phyloP scores from a whole-genome alignment of 768 basidiomycete genomes.

The Leccinum subgranulosum region DNA sequence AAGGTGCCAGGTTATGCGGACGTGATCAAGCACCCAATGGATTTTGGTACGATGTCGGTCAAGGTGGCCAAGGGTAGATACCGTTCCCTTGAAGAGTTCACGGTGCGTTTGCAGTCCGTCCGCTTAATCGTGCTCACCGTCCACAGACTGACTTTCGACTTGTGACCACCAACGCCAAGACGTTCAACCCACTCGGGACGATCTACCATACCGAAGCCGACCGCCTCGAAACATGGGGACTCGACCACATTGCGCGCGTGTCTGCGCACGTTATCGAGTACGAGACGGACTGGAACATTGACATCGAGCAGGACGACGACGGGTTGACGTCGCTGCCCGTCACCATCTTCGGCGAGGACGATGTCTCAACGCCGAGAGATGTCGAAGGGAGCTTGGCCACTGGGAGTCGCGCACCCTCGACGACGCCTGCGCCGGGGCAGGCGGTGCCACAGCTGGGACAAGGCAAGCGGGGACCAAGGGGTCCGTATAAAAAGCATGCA shows the following conservation, averaged over 20 bases:
- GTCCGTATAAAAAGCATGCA: conserved; percentile 51
- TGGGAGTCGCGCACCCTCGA: conserved; percentile 45
- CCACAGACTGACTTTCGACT: conserved; percentile 64
- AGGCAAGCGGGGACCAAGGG: conserved; percentile 45
- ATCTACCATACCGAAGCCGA: conserved; percentile 77
- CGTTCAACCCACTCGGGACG: conserved; percentile 70
- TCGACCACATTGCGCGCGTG: conserved; percentile 72
- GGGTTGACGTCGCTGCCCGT: conserved; percentile 21
- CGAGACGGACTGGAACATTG: conserved; percentile 83
- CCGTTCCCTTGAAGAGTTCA: conserved; percentile 75
- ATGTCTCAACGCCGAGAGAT: conserved; percentile 42
- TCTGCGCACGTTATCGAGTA: conserved; percentile 74
- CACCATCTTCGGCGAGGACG: conserved; percentile 35
- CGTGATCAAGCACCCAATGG: conserved; percentile 85
- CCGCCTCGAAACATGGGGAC: conserved; percentile 62
- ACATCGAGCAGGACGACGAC: conserved; percentile 63
- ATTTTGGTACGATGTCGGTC: conserved; percentile 79
- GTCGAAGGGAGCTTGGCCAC: conserved; percentile 41
- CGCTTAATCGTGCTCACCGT: background rate
- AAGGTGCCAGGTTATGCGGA: conserved; percentile 63
- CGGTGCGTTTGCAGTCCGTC: conserved; percentile 41
- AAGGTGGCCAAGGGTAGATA: conserved; percentile 80
- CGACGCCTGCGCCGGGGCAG: conserved; percentile 34
- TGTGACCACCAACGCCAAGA: conserved; percentile 70
- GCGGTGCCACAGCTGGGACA: background rate